phyloP scores from a whole-genome alignment of 257 asterid species.

The Solanum arcanum region DNA sequence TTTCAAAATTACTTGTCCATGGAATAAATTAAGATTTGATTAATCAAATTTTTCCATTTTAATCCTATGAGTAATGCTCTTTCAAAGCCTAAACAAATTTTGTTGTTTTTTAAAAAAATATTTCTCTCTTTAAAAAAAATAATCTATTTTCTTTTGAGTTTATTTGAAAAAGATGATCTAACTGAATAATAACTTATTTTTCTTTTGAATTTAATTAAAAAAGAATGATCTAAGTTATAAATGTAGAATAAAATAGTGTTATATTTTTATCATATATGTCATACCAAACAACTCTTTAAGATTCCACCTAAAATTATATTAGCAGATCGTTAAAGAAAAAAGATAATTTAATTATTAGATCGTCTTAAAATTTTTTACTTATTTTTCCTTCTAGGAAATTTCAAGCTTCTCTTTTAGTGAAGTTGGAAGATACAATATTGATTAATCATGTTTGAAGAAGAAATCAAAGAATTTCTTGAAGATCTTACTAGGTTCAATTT shows the following conservation, averaged over 20 bases:
- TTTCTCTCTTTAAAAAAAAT: no score
- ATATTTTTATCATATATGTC: background rate
- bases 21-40: no score
- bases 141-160: background rate
- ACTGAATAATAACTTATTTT: no score
- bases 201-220: no score
- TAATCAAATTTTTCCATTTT: no score
- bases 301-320: no score
- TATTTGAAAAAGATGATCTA: no score
- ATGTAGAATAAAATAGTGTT: no score
- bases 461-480: background rate
- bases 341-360: background rate
- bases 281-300: rapidly evolving
- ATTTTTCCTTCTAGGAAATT: no score
- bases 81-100: background rate
- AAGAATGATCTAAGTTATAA: background rate
- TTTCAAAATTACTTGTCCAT: background rate
- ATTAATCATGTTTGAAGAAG: background rate
- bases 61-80: background rate
- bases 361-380: no score
- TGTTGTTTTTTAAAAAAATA: no score
- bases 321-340: background rate
- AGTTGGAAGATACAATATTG: background rate
- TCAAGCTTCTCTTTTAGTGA: no score
- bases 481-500: background rate